These are phyloP conservation scores for Ciborinia camelliae DNA, from an alignment of 2,329 filamentous ascomycete genomes.

Conservation along the genomic window DNA sequence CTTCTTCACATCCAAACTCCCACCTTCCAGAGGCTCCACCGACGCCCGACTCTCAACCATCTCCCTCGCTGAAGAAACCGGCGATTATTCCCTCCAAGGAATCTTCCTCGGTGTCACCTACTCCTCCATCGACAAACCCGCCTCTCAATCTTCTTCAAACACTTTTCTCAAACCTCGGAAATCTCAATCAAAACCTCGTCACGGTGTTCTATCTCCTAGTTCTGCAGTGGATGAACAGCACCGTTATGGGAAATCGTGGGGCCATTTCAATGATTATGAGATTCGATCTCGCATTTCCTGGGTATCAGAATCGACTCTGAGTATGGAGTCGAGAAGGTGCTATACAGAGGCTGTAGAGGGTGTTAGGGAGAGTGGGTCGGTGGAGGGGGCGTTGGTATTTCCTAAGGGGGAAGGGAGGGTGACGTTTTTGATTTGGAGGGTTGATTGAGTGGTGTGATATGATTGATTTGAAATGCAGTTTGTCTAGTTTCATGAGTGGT, in stretches of 20 bases:
- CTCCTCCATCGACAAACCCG: background rate
- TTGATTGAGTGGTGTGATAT: constrained; percentile 24
- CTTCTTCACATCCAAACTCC: background rate
- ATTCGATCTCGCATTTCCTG: background rate
- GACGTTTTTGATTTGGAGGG: constrained; percentile 31
- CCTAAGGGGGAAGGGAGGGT: constrained; percentile 22
- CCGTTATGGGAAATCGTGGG: background rate
- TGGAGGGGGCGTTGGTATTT: constrained; percentile 29
- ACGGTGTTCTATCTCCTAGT: background rate
- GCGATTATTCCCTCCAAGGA: constrained; percentile 5
- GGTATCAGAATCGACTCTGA: background rate
- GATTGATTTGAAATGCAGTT: background rate
- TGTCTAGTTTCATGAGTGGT: background rate
- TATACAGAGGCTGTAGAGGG: constrained; percentile 24
- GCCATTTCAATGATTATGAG: background rate
- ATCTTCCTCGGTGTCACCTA: constrained; percentile 17
- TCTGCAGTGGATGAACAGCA: background rate
- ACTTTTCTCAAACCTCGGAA: background rate
- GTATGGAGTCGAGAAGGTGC: constrained; percentile 16
- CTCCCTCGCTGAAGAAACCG: constrained; percentile 13
- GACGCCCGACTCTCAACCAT: background rate
- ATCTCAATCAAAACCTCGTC: background rate
- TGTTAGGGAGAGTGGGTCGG: constrained; percentile 22
- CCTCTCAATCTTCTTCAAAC: background rate
- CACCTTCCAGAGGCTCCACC: background rate